Evolutionary conservation across 73 alveolate genomes (phyloP).

Genomic region (Tetrahymena borealis): DNA sequence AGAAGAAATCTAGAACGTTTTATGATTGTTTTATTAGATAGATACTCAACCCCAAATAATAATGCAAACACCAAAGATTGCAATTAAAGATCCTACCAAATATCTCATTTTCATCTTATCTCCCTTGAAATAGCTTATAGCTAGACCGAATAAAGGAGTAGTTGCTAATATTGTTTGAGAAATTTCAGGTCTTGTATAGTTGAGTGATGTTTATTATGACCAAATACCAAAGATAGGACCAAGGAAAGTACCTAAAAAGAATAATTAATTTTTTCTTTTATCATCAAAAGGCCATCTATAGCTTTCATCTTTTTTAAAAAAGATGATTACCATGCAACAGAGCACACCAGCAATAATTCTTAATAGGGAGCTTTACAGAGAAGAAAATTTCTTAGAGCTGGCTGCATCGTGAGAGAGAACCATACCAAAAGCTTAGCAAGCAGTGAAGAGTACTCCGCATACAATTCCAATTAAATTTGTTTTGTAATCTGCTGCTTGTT

Average conservation of each 20-base stretch:
- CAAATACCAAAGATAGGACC: not conserved
- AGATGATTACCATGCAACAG: not conserved
- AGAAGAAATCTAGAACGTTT: not conserved
- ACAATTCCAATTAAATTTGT: not conserved
- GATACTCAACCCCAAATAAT: not conserved
- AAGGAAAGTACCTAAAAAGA: not conserved
- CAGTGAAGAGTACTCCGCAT: not conserved
- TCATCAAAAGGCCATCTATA: not conserved
- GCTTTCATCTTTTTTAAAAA: not conserved
- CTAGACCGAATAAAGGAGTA: not conserved
- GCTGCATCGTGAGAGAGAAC: not conserved
- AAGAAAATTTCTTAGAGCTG: not conserved
- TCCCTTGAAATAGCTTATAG: not conserved
- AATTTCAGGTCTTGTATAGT: not conserved
- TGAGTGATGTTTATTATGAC: not conserved
- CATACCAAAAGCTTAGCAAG: not conserved
- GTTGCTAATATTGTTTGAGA: not conserved
- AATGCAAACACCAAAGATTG: not conserved
- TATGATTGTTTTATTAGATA: not conserved
- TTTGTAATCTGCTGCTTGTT: not conserved
- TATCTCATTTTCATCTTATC: not conserved
- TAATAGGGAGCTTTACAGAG: not conserved
- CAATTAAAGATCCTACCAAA: not conserved
- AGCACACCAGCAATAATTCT: not conserved
- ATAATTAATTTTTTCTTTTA: not conserved